Base-by-base conservation (phyloP, 805 yeast genomes). In the Hanseniaspora occidentalis region DNA sequence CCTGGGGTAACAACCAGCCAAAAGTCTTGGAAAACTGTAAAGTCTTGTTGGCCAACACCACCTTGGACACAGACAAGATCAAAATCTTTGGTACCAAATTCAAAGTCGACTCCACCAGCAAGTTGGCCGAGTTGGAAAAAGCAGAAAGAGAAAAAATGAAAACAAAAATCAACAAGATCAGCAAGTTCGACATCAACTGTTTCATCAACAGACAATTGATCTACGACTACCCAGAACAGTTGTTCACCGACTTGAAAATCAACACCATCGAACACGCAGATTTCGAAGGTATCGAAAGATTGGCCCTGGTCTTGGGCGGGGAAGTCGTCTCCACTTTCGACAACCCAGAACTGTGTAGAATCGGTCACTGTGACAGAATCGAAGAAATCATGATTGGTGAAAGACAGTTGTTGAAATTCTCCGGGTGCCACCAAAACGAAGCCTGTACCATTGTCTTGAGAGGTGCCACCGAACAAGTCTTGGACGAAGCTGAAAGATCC, bases 211-310 rank as follows among this genome's bases (percentile, higher is more conserved):
- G 98, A 57, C 98, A 92, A 65, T 73, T 92, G 56, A 92, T 92
- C 56, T 92, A 92, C 64, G 96, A 92, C 66, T 92, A 89, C 73
- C 98, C 98, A 20, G 98, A 92, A 65, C 96, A 84, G 63, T 70
- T 92, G 50, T 84, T 92, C 55, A 73, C 94, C 5, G 98, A 89
- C 50, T 64, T 85, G 34, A 76, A 78, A 41, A 83, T 92, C 52
- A 88, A 84, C 61, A 78, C 96, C 18, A 85, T 92, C 47, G 98
- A 92, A 62, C 98, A 92, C 58, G 97, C 98, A 13, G 98, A 92
- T 62, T 92, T 92, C 53, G 97, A 84, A 55, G 99, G 97, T 54
- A 84, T 92, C 41, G 98, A 92, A 67, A 78, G 97, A 58, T 73
- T 92, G 50, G 95, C 98, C 2, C 69, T 89, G 31, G 98, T 86